Evolutionary conservation across 257 asterid genomes (phyloP), one percentile per base, ranked within the genome.

Genomic region (Plantago elongata): DNA sequence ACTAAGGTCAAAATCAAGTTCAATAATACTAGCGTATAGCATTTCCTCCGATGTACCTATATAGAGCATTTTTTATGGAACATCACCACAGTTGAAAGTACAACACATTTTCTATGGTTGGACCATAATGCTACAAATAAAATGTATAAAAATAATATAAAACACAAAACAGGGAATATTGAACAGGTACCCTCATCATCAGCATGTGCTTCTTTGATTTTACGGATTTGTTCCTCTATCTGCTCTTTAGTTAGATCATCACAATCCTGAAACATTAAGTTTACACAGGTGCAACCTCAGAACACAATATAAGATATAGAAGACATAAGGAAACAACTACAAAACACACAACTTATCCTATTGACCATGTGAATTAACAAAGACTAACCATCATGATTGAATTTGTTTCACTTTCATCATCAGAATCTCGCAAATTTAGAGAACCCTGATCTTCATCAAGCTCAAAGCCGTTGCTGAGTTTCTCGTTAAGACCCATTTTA

Each of bases 131-230:
- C 5, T 17, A 16, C 57, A 52, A 52, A 9, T 18, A 10, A 27
- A 27, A 54, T 11, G 15, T 12, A 9, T 18, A 22, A 18, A 17
- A 17, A 14, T 51, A 7, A 34, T 34, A 52, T 52, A 52, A 5
- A 11, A 11, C 34, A 27, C 5, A 52, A 30, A 47, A 63, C 18
- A 27, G 7, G 0, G 50, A 56, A 54, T 11, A 54, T 1, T 12
- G n/a, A 71, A 60, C 11, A 62, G 60, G 58, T 79, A 93, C 99
- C 99, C 68, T 93, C 94, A 59, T 93, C 99, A 79, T 93, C 97
- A 47, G 95, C 86, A 71, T 89, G 99, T 18, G 73, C 84, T 69
- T 75, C 97, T 83, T 93, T 93, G 51, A 93, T 89, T 82, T 83
- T 82, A 44, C 81, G 79, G 70, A 93, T 85, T 74, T 89, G 88